Evolutionary conservation across 2,329 filamentous ascomycete species (phyloP).

Genomic region (Graphiopsis chlorocephala): DNA sequence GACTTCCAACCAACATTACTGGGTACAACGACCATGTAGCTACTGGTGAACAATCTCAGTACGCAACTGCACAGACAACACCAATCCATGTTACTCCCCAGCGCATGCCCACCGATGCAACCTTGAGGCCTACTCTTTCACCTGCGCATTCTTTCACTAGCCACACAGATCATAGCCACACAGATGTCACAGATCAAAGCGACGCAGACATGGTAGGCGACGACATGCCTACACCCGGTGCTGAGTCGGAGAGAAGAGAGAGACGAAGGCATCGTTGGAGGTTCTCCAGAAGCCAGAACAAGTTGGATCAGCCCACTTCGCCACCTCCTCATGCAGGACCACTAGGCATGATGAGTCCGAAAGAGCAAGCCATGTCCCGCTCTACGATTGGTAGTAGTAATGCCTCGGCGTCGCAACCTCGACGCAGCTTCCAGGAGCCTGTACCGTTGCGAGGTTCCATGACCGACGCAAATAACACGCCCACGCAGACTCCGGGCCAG

Average conservation of each 20-base stretch:
- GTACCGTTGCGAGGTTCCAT: constrained; percentile 20
- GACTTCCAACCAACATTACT: not conserved
- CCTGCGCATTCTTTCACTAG: constrained; percentile 76
- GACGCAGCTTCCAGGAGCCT: constrained; percentile 33
- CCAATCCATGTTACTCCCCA: constrained; percentile 77
- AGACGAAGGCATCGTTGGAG: constrained; percentile 73
- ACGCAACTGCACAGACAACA: constrained; percentile 34
- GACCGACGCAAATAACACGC: constrained; percentile 21
- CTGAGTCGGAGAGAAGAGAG: constrained; percentile 46
- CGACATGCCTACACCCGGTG: constrained; percentile 27
- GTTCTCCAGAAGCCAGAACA: constrained; percentile 51
- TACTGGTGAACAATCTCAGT: constrained; percentile 39
- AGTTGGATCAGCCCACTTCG: constrained; percentile 25
- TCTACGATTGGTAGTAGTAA: constrained; percentile 33
- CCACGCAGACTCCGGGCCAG: constrained; percentile 18
- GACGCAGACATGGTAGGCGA: constrained; percentile 75
- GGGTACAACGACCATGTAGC: constrained; percentile 18
- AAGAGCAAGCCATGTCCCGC: constrained; percentile 31
- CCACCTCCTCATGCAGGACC: constrained; percentile 20
- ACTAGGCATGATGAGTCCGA: constrained; percentile 29
- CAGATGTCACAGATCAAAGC: constrained; percentile 73
- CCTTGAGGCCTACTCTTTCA: constrained; percentile 66
- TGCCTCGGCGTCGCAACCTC: constrained; percentile 22
- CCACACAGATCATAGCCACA: constrained; percentile 59
- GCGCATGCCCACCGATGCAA: constrained; percentile 60